Evolutionary conservation across 2,329 filamentous ascomycete genomes (phyloP).

Genomic region (Aspergillus sp.): DNA sequence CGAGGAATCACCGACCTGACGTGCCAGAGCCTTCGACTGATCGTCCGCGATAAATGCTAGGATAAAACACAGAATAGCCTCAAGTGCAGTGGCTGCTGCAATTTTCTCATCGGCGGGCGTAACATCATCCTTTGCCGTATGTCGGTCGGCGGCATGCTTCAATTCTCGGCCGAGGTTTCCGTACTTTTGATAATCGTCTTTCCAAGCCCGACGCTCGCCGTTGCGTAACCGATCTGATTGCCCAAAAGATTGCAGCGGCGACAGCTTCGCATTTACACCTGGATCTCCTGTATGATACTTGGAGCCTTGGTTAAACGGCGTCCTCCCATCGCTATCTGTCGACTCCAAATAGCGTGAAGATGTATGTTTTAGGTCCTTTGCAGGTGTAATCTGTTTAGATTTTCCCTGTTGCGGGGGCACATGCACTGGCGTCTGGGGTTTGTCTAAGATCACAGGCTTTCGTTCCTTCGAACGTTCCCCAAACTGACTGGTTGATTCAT

Average conservation of each 20-base stretch:
- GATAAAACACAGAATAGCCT: constrained; percentile 42
- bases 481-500: constrained; percentile 18
- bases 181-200: constrained; percentile 36
- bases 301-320: constrained; percentile 23
- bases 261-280: constrained; percentile 18
- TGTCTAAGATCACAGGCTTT: constrained; percentile 23
- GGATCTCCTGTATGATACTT: constrained; percentile 22
- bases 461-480: constrained; percentile 30
- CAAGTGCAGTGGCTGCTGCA: constrained; percentile 34
- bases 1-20: constrained; percentile 32
- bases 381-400: constrained; percentile 31
- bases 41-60: constrained; percentile 40
- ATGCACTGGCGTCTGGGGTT: constrained; percentile 29
- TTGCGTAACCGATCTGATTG: constrained; percentile 18
- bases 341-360: constrained; percentile 35
- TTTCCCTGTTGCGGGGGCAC: constrained; percentile 20
- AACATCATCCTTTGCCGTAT: constrained; percentile 23
- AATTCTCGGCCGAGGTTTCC: constrained; percentile 37
- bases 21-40: constrained; percentile 27
- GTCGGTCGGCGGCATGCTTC: constrained; percentile 38
- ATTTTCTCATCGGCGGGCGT: constrained; percentile 28
- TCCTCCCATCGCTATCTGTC: constrained; percentile 32
- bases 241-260: constrained; percentile 20
- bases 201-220: constrained; percentile 35
- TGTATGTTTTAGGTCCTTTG: constrained; percentile 33